Percentiles rank a stretch among this genome's conserved stretches.
These are phyloP conservation scores for Mortierella sp. DNA, from an alignment of 371 early-diverging fungal genomes.

Conservation along the genomic window DNA sequence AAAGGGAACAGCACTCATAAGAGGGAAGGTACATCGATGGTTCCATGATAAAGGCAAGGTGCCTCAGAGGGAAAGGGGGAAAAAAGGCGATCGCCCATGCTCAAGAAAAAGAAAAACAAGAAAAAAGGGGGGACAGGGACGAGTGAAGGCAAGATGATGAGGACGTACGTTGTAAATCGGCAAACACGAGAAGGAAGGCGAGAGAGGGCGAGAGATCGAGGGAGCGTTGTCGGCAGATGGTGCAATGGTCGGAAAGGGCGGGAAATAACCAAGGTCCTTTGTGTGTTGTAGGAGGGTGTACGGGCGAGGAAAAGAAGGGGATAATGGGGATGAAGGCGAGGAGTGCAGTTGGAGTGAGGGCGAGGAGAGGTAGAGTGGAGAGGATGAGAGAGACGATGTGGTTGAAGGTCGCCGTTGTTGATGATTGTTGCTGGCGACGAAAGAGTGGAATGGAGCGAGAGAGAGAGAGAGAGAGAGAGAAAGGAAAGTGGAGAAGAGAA, in stretches of 20 bases:
- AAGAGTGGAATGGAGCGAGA: background rate
- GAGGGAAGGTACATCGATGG: background rate
- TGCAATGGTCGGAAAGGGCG: background rate
- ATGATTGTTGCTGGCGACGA: background rate
- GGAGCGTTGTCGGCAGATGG: background rate
- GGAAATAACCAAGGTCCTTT: background rate
- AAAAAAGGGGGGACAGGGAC: background rate
- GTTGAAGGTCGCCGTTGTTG: background rate
- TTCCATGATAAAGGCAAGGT: background rate
- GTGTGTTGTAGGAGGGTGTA: too few species aligned
- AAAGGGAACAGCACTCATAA: background rate
- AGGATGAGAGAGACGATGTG: background rate
- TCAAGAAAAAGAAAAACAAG: background rate
- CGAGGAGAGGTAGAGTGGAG: background rate
- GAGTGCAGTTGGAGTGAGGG: background rate
- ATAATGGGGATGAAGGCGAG: background rate
- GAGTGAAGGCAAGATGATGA: slow-evolving; percentile 1
- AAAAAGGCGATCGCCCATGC: background rate
- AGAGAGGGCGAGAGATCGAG: background rate
- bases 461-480: background rate
- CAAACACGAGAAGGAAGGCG: background rate
- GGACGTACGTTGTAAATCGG: slow-evolving; percentile 4
- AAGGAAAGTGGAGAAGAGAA: background rate
- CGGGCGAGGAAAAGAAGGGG: background rate
- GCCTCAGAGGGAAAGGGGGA: background rate